Percentiles rank a stretch among this genome's conserved stretches.
Evolutionary conservation across 116 monocot genomes (phyloP).

Genomic region (Cymodocea nodosa): DNA sequence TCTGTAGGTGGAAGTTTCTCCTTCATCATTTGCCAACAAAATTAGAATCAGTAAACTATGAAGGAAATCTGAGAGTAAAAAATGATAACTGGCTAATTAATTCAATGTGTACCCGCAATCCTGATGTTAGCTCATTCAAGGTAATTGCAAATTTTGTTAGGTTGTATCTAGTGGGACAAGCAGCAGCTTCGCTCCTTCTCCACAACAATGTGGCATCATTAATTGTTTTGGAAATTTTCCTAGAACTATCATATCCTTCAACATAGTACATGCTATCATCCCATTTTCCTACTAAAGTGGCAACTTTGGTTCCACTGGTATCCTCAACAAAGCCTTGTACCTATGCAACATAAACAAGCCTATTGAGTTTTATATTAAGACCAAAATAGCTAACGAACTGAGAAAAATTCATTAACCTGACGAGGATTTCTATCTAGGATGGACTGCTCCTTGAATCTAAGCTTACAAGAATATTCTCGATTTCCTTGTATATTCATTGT

Average conservation of each 20-base stretch:
- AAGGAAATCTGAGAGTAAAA: constrained; percentile 2
- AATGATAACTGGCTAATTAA: constrained; percentile 3
- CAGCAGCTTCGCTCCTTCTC: constrained; percentile 51
- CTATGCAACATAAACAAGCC: constrained; percentile 15
- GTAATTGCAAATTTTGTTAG: constrained; percentile 74
- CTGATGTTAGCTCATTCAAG: constrained; percentile 66
- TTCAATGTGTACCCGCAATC: constrained; percentile 39
- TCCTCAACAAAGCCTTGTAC: constrained; percentile 90
- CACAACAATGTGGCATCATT: constrained; percentile 47
- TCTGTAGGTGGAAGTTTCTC: constrained; percentile 74
- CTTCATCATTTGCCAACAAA: not conserved
- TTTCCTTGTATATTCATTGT: constrained; percentile 79
- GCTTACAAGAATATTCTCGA: constrained; percentile 54
- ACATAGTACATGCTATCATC: constrained; percentile 61
- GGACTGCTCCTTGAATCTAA: constrained; percentile 84
- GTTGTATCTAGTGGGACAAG: constrained; percentile 72
- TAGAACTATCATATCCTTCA: constrained; percentile 18
- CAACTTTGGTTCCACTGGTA: constrained; percentile 41
- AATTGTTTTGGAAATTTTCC: constrained; percentile 10
- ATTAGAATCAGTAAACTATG: no score
- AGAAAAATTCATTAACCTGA: constrained; percentile 24
- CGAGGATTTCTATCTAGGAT: constrained; percentile 82
- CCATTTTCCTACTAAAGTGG: constrained; percentile 70
- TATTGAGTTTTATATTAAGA: no score
- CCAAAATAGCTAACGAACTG: no score